These are phyloP conservation scores for Pseudogymnoascus sp. DNA, from an alignment of 2,329 filamentous ascomycete species.

Conservation along the genomic window DNA sequence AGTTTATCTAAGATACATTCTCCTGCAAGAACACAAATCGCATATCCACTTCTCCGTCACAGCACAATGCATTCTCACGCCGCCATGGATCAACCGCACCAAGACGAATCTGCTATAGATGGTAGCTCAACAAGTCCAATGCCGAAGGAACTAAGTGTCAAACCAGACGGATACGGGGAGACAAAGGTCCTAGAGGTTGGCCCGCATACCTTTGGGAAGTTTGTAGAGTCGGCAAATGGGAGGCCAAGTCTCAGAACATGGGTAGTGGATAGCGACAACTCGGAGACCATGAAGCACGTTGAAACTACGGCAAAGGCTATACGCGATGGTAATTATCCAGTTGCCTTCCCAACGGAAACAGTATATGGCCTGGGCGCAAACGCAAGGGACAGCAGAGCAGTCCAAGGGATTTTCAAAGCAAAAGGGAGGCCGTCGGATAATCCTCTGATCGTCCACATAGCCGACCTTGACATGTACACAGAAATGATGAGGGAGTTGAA, in stretches of 20 bases:
- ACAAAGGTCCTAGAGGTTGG: background rate
- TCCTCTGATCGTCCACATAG: slow-evolving; percentile 86
- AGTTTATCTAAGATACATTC: background rate
- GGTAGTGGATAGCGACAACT: background rate
- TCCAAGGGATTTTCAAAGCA: slow-evolving; percentile 83
- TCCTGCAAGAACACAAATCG: background rate
- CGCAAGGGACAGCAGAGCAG: slow-evolving; percentile 74
- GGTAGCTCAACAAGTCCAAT: background rate
- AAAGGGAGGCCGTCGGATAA: slow-evolving; percentile 92
- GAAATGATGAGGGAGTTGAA: slow-evolving; percentile 13
- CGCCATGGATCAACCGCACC: background rate
- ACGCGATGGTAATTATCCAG: slow-evolving; percentile 59
- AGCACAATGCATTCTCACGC: background rate
- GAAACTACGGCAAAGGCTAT: slow-evolving; percentile 55
- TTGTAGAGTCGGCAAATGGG: background rate
- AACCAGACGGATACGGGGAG: background rate
- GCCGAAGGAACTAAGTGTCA: background rate
- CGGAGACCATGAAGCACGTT: background rate
- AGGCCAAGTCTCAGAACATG: background rate
- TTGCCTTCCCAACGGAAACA: slow-evolving; percentile 95
- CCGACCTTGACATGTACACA: slow-evolving; percentile 69
- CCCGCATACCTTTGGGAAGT: background rate
- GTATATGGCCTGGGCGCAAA: slow-evolving; percentile 97
- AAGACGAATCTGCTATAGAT: background rate
- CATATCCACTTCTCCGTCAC: background rate